Base-by-base conservation (phyloP, 768 basidiomycete species). In the Hygrophoropsis aurantiaca region DNA sequence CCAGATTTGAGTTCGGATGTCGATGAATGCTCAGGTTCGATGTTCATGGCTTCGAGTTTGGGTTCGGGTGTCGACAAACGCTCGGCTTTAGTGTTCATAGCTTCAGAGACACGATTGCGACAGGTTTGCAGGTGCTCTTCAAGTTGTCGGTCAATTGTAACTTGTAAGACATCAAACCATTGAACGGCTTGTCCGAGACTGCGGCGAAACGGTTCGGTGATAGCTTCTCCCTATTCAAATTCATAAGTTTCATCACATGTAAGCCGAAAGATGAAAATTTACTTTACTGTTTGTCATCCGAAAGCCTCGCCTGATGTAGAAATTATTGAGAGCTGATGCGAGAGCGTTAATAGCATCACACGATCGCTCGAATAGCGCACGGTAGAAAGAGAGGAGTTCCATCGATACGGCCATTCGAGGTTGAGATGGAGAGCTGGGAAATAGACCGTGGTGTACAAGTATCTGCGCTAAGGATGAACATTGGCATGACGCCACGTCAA, bases 281-380 rank as follows among this genome's bases (percentile, higher is more conserved):
- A n/a, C 23, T 25, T 18, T n/a, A n/a, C 43, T 34, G 25, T 30
- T 11, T 2, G 10, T 38, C 44, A 49, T 57, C 3, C 20, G 40
- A 21, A 26, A 44, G 57, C 66, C 69, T 6, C 23, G 7, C 11
- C 16, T 15, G 4, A 23, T 24, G 24, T 53, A 48, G 32, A 52
- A 35, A 41, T 30, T 18, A 10, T 32, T 16, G 32, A 42, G 18
- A 3, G 11, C 34, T 23, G 19, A 21, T 2, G 47, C 41, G 7
- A 41, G 16, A 5, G 16, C 16, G 42, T 67, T 38, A 47, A 56
- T 51, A 38, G 43, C 11, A 44, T 74, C 61, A n/a, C 69, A 72
- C 0, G 71, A 69, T 0, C 57, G 50, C 44, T 72, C 62, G 34
- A 73, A 74, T 1, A 72, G 48, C 2, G 62, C 57, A 1, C 36